Evolutionary conservation across 139 green algal species (phyloP).

Genomic region (Picochlorum sp.): DNA sequence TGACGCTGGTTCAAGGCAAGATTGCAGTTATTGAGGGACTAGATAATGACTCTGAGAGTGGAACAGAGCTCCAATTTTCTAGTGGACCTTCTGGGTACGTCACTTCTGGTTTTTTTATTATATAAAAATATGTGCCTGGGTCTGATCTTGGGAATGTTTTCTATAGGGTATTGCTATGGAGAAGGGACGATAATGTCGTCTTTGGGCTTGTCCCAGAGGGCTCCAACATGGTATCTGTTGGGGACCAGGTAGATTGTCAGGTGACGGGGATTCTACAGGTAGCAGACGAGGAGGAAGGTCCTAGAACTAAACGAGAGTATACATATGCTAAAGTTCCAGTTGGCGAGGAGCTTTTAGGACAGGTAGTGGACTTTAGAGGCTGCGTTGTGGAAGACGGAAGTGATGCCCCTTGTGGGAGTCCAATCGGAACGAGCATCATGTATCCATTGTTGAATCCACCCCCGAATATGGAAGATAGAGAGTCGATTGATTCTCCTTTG

Average conservation of each 20-base stretch:
- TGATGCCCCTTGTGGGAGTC: background rate
- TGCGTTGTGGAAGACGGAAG: conserved; percentile 7
- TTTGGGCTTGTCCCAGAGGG: conserved; percentile 65
- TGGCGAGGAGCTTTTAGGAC: conserved; percentile 34
- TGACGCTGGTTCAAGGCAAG: conserved; percentile 53
- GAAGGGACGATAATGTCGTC: conserved; percentile 64
- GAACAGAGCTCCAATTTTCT: conserved; percentile 68
- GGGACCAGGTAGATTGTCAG: conserved; percentile 59
- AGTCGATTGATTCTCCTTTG: conserved; percentile 66
- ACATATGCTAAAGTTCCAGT: conserved; percentile 41
- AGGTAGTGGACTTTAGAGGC: conserved; percentile 55
- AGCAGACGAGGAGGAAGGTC: conserved; percentile 57
- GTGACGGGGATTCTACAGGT: conserved; percentile 77
- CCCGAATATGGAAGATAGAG: conserved; percentile 59
- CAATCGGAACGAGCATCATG: conserved; percentile 13
- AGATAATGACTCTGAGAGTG: conserved; percentile 73
- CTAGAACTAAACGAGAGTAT: conserved; percentile 70
- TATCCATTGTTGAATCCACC: conserved; percentile 54
- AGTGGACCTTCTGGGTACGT: conserved; percentile 60
- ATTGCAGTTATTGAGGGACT: conserved; percentile 73
- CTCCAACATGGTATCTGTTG: conserved; percentile 31
- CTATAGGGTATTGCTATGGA: conserved; percentile 69
- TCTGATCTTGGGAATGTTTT: background rate
- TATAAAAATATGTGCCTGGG: background rate
- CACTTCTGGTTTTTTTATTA: background rate